Evolutionary conservation across 2,329 filamentous ascomycete genomes (phyloP).

Genomic region (Microcyclospora tardicrescens): DNA sequence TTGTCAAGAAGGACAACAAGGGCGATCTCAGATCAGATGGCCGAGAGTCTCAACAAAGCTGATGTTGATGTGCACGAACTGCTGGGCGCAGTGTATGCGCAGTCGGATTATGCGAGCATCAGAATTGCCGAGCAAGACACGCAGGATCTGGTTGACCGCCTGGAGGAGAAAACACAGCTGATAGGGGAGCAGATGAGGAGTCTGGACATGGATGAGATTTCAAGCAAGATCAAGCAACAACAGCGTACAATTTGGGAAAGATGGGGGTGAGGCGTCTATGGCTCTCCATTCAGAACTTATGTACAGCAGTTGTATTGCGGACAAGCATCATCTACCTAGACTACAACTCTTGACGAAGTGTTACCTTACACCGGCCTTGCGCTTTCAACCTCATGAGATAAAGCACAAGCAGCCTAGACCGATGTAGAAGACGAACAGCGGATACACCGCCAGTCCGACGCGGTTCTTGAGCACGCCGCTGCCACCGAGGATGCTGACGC

Average conservation of each 20-base stretch:
- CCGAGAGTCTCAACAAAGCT: slow-evolving; percentile 24
- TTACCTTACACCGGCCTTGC: too few species aligned
- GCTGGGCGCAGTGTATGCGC: slow-evolving; percentile 25
- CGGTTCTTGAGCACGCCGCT: slow-evolving; percentile 93
- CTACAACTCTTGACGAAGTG: too few species aligned
- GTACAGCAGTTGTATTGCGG: too few species aligned
- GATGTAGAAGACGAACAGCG: slow-evolving; percentile 88
- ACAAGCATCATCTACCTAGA: too few species aligned
- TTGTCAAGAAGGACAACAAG: slow-evolving; percentile 23
- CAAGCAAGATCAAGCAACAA: too few species aligned
- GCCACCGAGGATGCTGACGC: slow-evolving; percentile 88
- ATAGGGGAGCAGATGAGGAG: slow-evolving; percentile 25
- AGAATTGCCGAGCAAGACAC: slow-evolving; percentile 12
- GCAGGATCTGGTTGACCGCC: slow-evolving; percentile 20
- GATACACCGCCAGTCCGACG: slow-evolving; percentile 86
- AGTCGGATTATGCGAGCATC: slow-evolving; percentile 13
- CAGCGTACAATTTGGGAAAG: too few species aligned
- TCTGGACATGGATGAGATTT: slow-evolving; percentile 19
- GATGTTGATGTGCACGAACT: slow-evolving; percentile 27
- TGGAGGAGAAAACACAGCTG: slow-evolving; percentile 26
- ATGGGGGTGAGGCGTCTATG: too few species aligned
- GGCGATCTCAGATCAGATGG: slow-evolving; percentile 22
- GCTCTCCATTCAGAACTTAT: too few species aligned
- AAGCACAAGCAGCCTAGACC: slow-evolving; percentile 91
- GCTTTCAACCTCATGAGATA: slow-evolving; percentile 51